phyloP scores from a whole-genome alignment of 257 asterid genomes.

The Buddleja alternifolia region DNA sequence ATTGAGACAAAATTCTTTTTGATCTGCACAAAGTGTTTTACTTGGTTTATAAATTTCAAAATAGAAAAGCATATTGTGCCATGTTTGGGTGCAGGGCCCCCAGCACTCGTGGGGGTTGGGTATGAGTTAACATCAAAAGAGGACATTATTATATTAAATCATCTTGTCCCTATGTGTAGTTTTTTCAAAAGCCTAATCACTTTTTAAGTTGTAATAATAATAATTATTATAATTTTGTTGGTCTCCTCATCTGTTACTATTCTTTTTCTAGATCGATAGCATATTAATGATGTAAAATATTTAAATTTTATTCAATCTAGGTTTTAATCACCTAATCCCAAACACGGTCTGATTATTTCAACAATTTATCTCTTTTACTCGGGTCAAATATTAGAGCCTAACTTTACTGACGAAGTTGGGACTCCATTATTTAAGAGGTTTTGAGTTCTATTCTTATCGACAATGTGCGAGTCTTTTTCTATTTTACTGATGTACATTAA shows the following conservation, averaged over 20 bases:
- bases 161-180: constrained; percentile 34
- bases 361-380: too few species aligned
- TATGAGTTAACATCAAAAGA: constrained; percentile 26
- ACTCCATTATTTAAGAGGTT: too few species aligned
- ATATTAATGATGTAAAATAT: too few species aligned
- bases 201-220: not conserved
- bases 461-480: too few species aligned
- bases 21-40: too few species aligned
- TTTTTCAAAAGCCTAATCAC: constrained; percentile 29
- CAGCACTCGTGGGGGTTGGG: constrained; percentile 38
- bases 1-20: not conserved
- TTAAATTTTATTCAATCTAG: too few species aligned
- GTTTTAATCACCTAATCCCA: too few species aligned
- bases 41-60: not conserved
- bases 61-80: not conserved
- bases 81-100: not conserved
- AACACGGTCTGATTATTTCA: too few species aligned
- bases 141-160: constrained; percentile 22
- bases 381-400: too few species aligned
- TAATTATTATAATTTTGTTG: constrained; percentile 21
- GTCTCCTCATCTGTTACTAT: not conserved
- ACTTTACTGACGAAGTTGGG: too few species aligned
- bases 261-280: not conserved
- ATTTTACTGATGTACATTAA: too few species aligned
- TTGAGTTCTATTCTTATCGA: too few species aligned